Base-by-base conservation (phyloP, 2,329 filamentous ascomycete genomes). In the Sclerotinia minor region DNA sequence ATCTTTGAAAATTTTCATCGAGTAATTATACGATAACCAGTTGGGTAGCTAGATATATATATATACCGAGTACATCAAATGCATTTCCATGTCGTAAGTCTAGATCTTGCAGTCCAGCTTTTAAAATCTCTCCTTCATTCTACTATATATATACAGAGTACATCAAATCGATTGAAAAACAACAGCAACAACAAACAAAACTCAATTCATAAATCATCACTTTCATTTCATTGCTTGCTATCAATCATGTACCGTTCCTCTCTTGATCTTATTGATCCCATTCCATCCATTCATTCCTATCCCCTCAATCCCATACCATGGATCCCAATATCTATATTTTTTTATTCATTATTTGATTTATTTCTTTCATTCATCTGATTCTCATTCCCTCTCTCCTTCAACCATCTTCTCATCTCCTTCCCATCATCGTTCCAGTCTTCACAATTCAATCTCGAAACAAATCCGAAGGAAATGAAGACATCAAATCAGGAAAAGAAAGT, bases 101-200 rank as follows among this genome's bases (percentile, higher is more conserved):
- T 45, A 53, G 32, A 45, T 11, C 29, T 61, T 54, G 26, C 19
- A 49, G 24, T 32, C 29, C 44, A 41, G 32, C n/a, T 47, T 17
- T 74, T 79, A 98, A 79, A 97, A 97, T 72, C 94, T 85, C 82
- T 98, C 94, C 87, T 98, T 98, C 92, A 97, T 96, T 76, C 94
- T 87, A 59, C 91, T 88, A n/a, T n/a, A n/a, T n/a, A n/a, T n/a
- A 38, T 15, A 15, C 38, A 3, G 13, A 41, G 38, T 41, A 41
- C 13, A 41, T 4, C 38, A 15, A 15, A 15, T 41, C 13, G 13
- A 15, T 41, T 41, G 5, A 15, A n/a, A n/a, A n/a, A 41, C 13
- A 7, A 32, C 6, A 29, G 5, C 7, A 11, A 38, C 35, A 41
- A 41, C 13, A 41, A 1, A n/a, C 8, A 45, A 58, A 11, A 44